A percentile compares a stretch with the other conserved stretches of the same genome.
Evolutionary conservation across 495 filamentous ascomycete species (phyloP).

Genomic region (Daldinia concentrica): DNA sequence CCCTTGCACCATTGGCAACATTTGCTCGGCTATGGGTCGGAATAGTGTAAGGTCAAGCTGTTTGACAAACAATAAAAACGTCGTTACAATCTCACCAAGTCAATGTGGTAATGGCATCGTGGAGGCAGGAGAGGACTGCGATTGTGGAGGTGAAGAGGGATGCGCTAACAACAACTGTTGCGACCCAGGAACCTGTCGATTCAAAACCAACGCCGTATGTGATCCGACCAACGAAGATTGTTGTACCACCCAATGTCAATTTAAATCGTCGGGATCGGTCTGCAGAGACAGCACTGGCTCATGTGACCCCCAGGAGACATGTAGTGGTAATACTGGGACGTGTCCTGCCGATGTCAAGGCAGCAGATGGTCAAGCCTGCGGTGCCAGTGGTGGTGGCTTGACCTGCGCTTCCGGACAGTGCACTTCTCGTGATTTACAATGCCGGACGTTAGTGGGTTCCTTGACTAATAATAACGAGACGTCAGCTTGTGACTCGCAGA

Average conservation of each 20-base stretch:
- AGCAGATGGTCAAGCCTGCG: conserved; percentile 75
- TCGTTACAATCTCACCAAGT: conserved; percentile 84
- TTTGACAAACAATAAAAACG: conserved; percentile 81
- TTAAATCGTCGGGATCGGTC: conserved; percentile 69
- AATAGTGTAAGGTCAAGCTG: conserved; percentile 81
- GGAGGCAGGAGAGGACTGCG: conserved; percentile 92
- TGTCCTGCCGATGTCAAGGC: conserved; percentile 78
- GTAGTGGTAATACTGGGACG: conserved; percentile 73
- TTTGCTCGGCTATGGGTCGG: conserved; percentile 87
- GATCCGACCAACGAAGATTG: conserved; percentile 93
- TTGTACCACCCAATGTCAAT: conserved; percentile 78
- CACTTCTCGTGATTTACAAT: conserved; percentile 91
- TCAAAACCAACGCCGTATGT: conserved; percentile 77
- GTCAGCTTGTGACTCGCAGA: conserved; percentile 77
- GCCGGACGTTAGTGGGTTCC: conserved; percentile 85
- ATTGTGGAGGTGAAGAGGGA: conserved; percentile 80
- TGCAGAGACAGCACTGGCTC: conserved; percentile 80
- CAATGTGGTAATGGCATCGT: conserved; percentile 98
- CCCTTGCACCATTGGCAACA: conserved; percentile 88
- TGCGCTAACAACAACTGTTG: conserved; percentile 85
- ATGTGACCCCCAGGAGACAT: conserved; percentile 87
- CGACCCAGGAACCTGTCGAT: conserved; percentile 87
- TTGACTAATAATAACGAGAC: conserved; percentile 79
- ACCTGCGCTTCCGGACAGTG: conserved; percentile 93
- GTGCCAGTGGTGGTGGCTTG: conserved; percentile 63